Conservation (phyloP, 495 filamentous ascomycete species). For the Penicillium samsonianum region DNA sequence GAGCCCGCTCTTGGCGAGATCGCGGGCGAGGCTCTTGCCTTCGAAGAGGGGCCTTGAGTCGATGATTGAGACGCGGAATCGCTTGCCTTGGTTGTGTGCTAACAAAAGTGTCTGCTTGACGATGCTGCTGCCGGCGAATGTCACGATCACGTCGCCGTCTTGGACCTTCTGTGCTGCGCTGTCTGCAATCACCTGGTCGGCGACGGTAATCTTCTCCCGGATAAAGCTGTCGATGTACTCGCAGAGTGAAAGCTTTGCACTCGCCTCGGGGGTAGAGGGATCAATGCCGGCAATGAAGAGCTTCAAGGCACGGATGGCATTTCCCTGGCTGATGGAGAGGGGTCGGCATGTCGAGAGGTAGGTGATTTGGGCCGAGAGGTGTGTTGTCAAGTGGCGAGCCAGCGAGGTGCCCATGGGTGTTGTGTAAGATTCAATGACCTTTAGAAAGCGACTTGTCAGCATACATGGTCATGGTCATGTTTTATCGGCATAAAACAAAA, state of each 20-base stretch:
- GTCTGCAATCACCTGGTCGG: conserved; percentile 78
- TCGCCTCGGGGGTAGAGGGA: conserved; percentile 72
- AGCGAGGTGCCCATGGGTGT: conserved; percentile 82
- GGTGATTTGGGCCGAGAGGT: conserved; percentile 92
- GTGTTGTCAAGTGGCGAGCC: conserved; percentile 86
- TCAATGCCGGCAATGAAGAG: conserved; percentile 83
- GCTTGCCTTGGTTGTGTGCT: conserved; percentile 67
- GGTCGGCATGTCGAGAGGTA: conserved; percentile 90
- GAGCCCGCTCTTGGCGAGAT: conserved; percentile 66
- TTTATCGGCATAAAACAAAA: neutral
- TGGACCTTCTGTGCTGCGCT: conserved; percentile 74
- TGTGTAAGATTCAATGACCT: conserved; percentile 90
- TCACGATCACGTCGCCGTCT: conserved; percentile 79
- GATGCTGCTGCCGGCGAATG: conserved; percentile 84
- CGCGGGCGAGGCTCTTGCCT: conserved; percentile 72
- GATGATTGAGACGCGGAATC: conserved; percentile 81
- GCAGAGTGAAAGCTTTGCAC: conserved; percentile 74
- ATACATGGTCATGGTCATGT: conserved; percentile 7
- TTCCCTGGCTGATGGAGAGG: conserved; percentile 91
- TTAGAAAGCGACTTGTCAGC: conserved; percentile 10
- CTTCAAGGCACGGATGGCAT: conserved; percentile 93
- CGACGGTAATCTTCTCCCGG: conserved; percentile 81
- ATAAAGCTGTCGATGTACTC: conserved; percentile 88
- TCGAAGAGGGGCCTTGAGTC: conserved; percentile 81
- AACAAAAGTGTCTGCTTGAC: conserved; percentile 76